A percentile compares a stretch with the other conserved stretches of the same genome.
phyloP scores from a whole-genome alignment of 371 early-diverging fungal species.

The Dinochytrium kinnereticum region DNA sequence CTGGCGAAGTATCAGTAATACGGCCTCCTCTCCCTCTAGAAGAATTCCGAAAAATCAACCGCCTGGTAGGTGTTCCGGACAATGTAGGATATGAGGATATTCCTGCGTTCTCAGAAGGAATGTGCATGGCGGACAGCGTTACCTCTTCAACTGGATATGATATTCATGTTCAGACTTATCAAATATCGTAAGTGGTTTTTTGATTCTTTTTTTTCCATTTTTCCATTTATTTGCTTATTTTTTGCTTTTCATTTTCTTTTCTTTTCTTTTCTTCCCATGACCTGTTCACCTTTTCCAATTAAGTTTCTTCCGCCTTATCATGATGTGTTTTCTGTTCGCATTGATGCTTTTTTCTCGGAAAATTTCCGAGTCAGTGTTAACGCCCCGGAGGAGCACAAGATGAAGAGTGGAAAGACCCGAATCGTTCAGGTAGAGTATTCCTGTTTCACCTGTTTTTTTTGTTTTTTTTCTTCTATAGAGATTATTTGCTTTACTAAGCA shows the following conservation, averaged over 20 bases:
- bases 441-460: too few relatives aligned
- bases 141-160: not conserved
- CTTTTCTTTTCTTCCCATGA: too few relatives aligned
- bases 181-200: constrained; percentile 7
- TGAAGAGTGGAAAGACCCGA: not conserved
- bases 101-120: not conserved
- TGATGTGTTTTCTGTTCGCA: not conserved
- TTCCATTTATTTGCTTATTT: too few relatives aligned
- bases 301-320: not conserved
- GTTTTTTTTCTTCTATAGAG: not conserved
- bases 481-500: not conserved
- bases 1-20: not conserved
- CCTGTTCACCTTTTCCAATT: too few relatives aligned
- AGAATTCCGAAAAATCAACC: constrained; percentile 15
- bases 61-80: constrained; percentile 33
- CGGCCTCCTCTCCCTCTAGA: constrained; percentile 32
- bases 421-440: not conserved
- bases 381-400: not conserved
- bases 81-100: constrained; percentile 8
- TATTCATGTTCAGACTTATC: not conserved
- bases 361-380: not conserved
- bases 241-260: too few relatives aligned
- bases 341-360: not conserved
- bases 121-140: not conserved
- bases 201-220: not conserved